Percentiles rank a stretch among this genome's conserved stretches.
Evolutionary conservation across 208 protist species (phyloP).

Genomic region (Trypanosoma mega): DNA sequence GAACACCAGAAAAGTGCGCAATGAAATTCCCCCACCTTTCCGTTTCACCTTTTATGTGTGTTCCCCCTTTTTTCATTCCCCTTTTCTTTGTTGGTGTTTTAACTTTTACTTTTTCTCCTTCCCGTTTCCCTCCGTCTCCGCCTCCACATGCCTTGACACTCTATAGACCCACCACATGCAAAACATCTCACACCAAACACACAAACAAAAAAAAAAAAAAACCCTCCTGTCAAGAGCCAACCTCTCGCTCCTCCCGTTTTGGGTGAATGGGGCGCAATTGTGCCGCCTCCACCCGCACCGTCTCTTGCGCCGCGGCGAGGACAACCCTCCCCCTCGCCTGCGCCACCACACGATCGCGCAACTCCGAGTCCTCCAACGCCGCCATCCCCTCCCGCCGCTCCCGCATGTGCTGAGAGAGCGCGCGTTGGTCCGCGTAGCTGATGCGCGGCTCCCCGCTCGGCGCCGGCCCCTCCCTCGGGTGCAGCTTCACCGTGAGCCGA

Average conservation of each 20-base stretch:
- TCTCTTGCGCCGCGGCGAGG: conserved; percentile 14
- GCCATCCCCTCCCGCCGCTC: conserved; percentile 49
- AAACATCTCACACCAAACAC: background rate
- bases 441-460: conserved; percentile 75
- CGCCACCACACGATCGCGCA: conserved; percentile 63
- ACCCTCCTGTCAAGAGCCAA: background rate
- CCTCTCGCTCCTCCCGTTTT: conserved; percentile 48
- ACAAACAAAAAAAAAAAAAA: background rate
- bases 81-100: background rate
- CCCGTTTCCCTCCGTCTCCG: too few species aligned
- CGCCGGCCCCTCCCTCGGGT: conserved; percentile 45
- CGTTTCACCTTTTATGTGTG: background rate
- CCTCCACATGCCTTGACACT: too few species aligned
- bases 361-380: conserved; percentile 70
- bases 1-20: too few species aligned
- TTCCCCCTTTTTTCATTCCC: background rate
- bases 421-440: conserved; percentile 80
- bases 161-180: too few species aligned
- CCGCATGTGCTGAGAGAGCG: conserved; percentile 49
- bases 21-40: background rate
- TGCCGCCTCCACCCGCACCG: conserved; percentile 8
- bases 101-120: background rate
- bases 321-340: conserved; percentile 47
- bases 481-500: conserved; percentile 69
- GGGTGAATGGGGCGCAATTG: conserved; percentile 59